phyloP scores from a whole-genome alignment of 2,329 filamentous ascomycete genomes.

The Lasiodiplodia sp. region DNA sequence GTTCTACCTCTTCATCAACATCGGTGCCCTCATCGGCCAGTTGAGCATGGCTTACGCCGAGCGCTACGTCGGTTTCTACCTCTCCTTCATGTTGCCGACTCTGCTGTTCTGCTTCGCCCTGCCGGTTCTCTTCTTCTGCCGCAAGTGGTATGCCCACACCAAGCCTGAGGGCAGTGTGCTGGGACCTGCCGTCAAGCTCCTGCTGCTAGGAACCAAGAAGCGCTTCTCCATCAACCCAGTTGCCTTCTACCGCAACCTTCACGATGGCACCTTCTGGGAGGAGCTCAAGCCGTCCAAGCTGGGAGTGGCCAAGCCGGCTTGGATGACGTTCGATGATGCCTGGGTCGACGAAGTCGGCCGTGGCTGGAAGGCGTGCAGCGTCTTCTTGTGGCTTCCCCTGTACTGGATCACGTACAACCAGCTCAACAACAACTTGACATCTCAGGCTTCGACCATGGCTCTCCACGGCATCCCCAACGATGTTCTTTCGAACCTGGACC shows the following conservation, averaged over 20 bases:
- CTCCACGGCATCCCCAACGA: slow-evolving; percentile 79
- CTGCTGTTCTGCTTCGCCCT: slow-evolving; percentile 67
- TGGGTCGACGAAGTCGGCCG: slow-evolving; percentile 83
- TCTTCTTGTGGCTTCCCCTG: slow-evolving; percentile 68
- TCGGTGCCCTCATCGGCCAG: slow-evolving; percentile 46
- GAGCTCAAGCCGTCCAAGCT: slow-evolving; percentile 69
- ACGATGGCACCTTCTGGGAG: slow-evolving; percentile 68
- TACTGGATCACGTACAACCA: slow-evolving; percentile 75
- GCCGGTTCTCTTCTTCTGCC: slow-evolving; percentile 64
- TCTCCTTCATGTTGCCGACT: slow-evolving; percentile 73
- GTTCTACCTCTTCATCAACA: slow-evolving; percentile 50
- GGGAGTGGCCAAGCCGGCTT: slow-evolving; percentile 62
- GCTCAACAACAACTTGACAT: slow-evolving; percentile 71
- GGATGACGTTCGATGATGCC: slow-evolving; percentile 82
- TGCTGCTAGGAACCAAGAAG: slow-evolving; percentile 64
- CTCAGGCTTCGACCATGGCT: slow-evolving; percentile 71
- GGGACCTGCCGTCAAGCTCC: slow-evolving; percentile 68
- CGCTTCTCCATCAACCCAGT: slow-evolving; percentile 65
- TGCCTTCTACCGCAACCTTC: slow-evolving; percentile 62
- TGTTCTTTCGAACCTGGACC: slow-evolving; percentile 77
- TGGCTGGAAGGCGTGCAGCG: slow-evolving; percentile 55
- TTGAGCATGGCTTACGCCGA: slow-evolving; percentile 49
- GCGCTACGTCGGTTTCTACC: slow-evolving; percentile 71
- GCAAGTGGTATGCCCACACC: slow-evolving; percentile 66
- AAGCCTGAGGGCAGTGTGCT: slow-evolving; percentile 74